Evolutionary conservation across 1,139 yeast species (phyloP).

Genomic region (Pneumocystis sp.): DNA sequence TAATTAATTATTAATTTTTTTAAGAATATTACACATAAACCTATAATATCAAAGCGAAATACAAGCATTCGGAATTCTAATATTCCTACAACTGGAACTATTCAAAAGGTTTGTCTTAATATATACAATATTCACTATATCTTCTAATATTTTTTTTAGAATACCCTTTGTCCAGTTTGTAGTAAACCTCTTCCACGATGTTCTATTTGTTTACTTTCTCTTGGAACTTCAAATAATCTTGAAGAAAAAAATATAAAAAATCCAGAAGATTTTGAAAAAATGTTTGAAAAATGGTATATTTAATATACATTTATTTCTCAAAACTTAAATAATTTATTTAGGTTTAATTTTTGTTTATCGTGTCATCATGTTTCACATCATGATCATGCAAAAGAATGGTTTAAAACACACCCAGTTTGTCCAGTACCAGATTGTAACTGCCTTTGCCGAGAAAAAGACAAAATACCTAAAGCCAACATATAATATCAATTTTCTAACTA

Average conservation of each 20-base stretch:
- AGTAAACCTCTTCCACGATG: slow-evolving; percentile 84
- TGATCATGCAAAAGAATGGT: slow-evolving; percentile 93
- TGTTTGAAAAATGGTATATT: not conserved
- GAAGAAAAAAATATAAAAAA: slow-evolving; percentile 14
- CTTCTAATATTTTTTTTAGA: slow-evolving; percentile 1
- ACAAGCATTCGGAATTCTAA: slow-evolving; percentile 9
- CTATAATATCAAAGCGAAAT: slow-evolving; percentile 1
- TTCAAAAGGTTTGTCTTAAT: not conserved
- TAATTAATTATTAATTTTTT: not conserved
- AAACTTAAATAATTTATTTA: slow-evolving; percentile 27
- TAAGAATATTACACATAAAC: slow-evolving; percentile 4
- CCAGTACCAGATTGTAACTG: slow-evolving; percentile 92
- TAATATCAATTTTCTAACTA: not conserved
- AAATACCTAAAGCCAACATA: not conserved
- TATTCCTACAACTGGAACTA: slow-evolving; percentile 7
- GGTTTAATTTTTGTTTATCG: slow-evolving; percentile 68
- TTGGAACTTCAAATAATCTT: slow-evolving; percentile 55
- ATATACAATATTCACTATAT: not conserved
- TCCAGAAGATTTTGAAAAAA: slow-evolving; percentile 6
- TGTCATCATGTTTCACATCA: slow-evolving; percentile 94
- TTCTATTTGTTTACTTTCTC: slow-evolving; percentile 67
- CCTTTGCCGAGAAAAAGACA: slow-evolving; percentile 39
- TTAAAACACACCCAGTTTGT: slow-evolving; percentile 68
- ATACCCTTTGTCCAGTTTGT: slow-evolving; percentile 56
- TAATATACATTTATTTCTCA: slow-evolving; percentile 25